Conservation (phyloP, 148 eudicot species). For the Tetragonia tetragonoides region DNA sequence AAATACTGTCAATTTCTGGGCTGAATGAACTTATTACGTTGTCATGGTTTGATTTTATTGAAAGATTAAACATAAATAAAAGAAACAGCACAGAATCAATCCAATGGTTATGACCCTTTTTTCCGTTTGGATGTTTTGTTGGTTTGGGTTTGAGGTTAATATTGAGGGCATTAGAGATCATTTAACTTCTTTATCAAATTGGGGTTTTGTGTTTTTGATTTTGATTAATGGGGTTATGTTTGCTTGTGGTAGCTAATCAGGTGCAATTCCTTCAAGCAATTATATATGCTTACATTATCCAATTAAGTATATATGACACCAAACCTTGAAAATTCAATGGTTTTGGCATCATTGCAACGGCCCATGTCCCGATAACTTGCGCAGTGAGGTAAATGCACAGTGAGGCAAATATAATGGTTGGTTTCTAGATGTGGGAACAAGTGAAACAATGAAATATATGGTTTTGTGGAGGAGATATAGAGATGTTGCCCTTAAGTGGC, state of each 20-base stretch:
- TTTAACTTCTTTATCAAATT: background rate
- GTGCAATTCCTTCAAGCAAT: background rate
- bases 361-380: too few species aligned
- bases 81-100: background rate
- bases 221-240: background rate
- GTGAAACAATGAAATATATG: too few species aligned
- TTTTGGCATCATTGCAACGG: too few species aligned
- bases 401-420: too few species aligned
- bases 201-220: background rate
- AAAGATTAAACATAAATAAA: too few species aligned
- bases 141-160: background rate
- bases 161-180: background rate
- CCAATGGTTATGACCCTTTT: background rate
- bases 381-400: too few species aligned
- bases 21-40: background rate
- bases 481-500: background rate
- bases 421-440: too few species aligned
- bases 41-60: background rate
- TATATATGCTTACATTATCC: too few species aligned
- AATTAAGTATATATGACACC: too few species aligned
- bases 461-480: background rate
- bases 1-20: background rate
- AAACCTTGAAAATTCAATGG: too few species aligned
- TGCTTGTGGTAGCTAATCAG: background rate
- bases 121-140: background rate